Evolutionary conservation across 306 rosid species (phyloP).

Genomic region (Cicer judaicum): DNA sequence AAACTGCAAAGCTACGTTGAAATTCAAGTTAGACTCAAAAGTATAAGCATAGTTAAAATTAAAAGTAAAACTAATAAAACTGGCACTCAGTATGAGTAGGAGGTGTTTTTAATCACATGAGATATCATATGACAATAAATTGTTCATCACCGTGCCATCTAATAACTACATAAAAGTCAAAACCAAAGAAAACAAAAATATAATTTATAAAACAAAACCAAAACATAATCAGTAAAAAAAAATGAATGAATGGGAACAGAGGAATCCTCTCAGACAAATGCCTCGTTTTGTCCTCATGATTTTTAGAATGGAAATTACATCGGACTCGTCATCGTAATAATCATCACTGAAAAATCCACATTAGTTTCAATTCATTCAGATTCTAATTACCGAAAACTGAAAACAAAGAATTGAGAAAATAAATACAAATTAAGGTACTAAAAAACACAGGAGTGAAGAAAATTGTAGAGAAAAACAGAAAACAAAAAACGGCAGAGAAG

Average conservation of each 20-base stretch:
- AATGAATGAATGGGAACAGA: conserved; percentile 5
- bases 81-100: conserved; percentile 23
- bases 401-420: too few species aligned
- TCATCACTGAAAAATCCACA: conserved; percentile 74
- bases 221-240: not conserved
- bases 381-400: too few species aligned
- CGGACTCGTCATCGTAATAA: conserved; percentile 86
- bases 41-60: too few species aligned
- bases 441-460: too few species aligned
- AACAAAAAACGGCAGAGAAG: too few species aligned
- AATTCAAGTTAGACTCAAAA: too few species aligned
- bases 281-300: conserved; percentile 89
- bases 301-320: conserved; percentile 66
- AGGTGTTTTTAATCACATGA: not conserved
- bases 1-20: too few species aligned
- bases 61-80: too few species aligned
- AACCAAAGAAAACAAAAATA: too few species aligned
- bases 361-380: not conserved
- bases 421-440: too few species aligned
- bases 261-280: conserved; percentile 89
- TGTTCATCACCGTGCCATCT: conserved; percentile 61
- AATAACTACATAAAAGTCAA: too few species aligned
- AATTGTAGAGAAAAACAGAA: too few species aligned
- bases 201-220: accelerated
- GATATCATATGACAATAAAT: conserved; percentile 12